Evolutionary conservation across 495 filamentous ascomycete genomes (phyloP).

Genomic region (Clavariopsis aquatica): DNA sequence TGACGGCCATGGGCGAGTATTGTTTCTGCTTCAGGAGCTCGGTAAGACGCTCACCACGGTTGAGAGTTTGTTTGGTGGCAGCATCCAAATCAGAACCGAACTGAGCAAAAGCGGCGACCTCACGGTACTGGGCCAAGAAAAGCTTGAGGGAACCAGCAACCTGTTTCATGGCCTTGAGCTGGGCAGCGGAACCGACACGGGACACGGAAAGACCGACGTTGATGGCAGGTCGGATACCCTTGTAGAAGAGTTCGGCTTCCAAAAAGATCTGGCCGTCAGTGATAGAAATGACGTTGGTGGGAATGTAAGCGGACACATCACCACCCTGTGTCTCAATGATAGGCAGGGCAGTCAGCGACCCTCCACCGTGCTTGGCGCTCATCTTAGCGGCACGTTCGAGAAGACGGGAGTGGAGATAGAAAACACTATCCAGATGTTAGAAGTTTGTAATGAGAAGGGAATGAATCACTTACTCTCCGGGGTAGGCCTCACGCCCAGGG

Average conservation of each 20-base stretch:
- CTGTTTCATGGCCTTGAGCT: slow-evolving; percentile 99
- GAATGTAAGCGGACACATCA: slow-evolving; percentile 99
- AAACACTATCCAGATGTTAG: slow-evolving; percentile 60
- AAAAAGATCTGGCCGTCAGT: slow-evolving; percentile 99
- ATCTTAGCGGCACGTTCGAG: slow-evolving; percentile 99
- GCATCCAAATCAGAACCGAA: slow-evolving; percentile 99
- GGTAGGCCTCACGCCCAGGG: slow-evolving; percentile 99
- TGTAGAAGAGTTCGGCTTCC: slow-evolving; percentile 99
- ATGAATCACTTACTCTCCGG: slow-evolving; percentile 75
- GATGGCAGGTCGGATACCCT: slow-evolving; percentile 99
- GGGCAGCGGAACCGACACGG: slow-evolving; percentile 98
- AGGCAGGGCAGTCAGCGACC: slow-evolving; percentile 95
- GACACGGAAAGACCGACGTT: slow-evolving; percentile 99
- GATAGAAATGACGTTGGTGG: slow-evolving; percentile 99
- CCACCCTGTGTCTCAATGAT: slow-evolving; percentile 99
- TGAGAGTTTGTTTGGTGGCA: slow-evolving; percentile 97
- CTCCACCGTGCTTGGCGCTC: slow-evolving; percentile 92
- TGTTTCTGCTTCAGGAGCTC: slow-evolving; percentile 99
- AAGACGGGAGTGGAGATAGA: slow-evolving; percentile 99
- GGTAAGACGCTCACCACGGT: slow-evolving; percentile 98
- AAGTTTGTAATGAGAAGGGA: neutral
- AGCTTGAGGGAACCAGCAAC: slow-evolving; percentile 99
- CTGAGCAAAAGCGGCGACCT: slow-evolving; percentile 98
- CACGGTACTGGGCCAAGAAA: slow-evolving; percentile 99
- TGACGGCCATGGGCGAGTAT: slow-evolving; percentile 97